Percentiles rank a stretch among this genome's conserved stretches.
Conservation (phyloP, 2,329 filamentous ascomycete genomes). For the Fonsecaea pugnacius region DNA sequence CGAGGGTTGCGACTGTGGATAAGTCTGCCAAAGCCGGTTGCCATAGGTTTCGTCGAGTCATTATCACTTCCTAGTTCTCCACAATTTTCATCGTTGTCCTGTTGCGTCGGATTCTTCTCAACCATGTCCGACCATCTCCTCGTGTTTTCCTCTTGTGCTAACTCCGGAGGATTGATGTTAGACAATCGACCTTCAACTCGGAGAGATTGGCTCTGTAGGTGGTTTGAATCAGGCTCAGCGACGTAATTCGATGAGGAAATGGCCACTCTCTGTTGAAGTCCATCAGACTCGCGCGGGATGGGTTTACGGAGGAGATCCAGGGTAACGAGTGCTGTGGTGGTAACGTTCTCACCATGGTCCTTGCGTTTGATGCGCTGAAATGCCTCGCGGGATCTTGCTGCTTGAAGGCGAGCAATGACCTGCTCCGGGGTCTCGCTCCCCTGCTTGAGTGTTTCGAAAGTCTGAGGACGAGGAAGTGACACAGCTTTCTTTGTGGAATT, state of each 20-base stretch:
- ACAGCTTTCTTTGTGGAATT: background rate
- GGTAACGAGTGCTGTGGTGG: conserved; percentile 14
- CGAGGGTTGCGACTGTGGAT: conserved; percentile 17
- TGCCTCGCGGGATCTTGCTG: conserved; percentile 12
- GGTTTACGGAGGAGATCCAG: conserved; percentile 21
- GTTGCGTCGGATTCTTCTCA: background rate
- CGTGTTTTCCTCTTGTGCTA: background rate
- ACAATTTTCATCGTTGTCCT: conserved; percentile 35
- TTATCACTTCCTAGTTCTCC: conserved; percentile 23
- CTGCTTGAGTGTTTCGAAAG: conserved; percentile 26
- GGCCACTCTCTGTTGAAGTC: background rate
- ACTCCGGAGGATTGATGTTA: background rate
- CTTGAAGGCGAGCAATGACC: conserved; percentile 25
- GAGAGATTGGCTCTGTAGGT: background rate
- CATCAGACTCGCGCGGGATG: background rate
- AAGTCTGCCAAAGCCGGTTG: conserved; percentile 25
- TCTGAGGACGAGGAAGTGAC: conserved; percentile 12
- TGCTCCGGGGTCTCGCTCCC: conserved; percentile 24
- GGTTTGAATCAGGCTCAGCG: background rate
- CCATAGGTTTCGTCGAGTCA: conserved; percentile 23
- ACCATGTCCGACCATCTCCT: conserved; percentile 18
- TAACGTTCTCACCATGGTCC: conserved; percentile 13
- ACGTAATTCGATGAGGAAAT: too few relatives aligned
- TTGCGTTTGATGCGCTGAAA: conserved; percentile 16
- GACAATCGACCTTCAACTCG: background rate